phyloP scores from a whole-genome alignment of 148 eudicot species.

The Fagopyrum tataricum region DNA sequence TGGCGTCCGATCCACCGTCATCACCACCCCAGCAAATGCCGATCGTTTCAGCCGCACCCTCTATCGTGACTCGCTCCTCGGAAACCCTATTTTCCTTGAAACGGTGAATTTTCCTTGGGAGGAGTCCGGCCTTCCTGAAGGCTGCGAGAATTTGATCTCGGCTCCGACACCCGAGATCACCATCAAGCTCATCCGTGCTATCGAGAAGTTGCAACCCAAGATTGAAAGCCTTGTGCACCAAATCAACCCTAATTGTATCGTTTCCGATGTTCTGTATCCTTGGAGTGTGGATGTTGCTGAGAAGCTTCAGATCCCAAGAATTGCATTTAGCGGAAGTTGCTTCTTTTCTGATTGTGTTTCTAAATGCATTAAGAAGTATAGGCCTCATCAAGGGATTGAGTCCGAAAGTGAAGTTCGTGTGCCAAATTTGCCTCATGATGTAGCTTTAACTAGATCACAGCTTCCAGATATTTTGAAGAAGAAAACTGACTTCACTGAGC shows the following conservation, averaged over 20 bases:
- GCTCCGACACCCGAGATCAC: conserved; percentile 35
- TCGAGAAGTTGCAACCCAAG: conserved; percentile 35
- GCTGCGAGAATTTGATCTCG: conserved; percentile 39
- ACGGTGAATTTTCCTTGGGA: conserved; percentile 25
- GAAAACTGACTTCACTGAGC: conserved; percentile 24
- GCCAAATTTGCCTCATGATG: conserved; percentile 29
- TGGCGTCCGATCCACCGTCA: conserved; percentile 32
- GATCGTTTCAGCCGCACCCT: conserved; percentile 22
- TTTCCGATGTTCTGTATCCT: conserved; percentile 43
- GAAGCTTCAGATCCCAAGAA: conserved; percentile 30
- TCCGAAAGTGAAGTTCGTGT: conserved; percentile 31
- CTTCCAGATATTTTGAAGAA: conserved; percentile 43
- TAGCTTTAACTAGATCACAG: conserved; percentile 35
- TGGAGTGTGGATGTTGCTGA: conserved; percentile 38
- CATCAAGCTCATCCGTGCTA: conserved; percentile 32
- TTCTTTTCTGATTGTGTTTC: conserved; percentile 35
- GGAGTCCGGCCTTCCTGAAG: conserved; percentile 41
- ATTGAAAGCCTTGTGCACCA: conserved; percentile 25
- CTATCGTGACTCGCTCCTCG: conserved; percentile 18
- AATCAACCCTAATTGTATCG: conserved; percentile 27
- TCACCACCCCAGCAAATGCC: conserved; percentile 39
- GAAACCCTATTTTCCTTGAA: conserved; percentile 19
- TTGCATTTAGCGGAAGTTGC: conserved; percentile 47
- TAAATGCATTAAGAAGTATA: conserved; percentile 22
- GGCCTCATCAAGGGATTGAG: conserved; percentile 21